Evolutionary conservation across 495 filamentous ascomycete genomes (phyloP).

Genomic region (Hypoxylon subgilvum): DNA sequence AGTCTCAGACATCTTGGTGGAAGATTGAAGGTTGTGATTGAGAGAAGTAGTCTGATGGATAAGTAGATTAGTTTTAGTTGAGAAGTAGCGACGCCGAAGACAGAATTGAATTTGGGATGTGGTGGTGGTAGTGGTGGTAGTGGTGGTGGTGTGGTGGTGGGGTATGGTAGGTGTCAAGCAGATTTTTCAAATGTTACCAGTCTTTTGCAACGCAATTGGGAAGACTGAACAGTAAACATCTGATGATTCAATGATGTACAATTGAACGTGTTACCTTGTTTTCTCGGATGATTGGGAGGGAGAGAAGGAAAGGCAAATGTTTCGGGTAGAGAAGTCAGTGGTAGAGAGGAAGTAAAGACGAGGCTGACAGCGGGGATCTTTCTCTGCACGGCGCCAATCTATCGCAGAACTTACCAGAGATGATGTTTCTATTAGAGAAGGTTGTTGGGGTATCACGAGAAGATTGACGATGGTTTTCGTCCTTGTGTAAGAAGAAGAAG

Average conservation of each 20-base stretch:
- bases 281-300: too few relatives aligned
- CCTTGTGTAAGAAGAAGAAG: conserved; percentile 7
- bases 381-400: background rate
- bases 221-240: too few relatives aligned
- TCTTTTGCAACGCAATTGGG: too few relatives aligned
- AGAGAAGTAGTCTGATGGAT: background rate
- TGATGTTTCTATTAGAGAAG: conserved; percentile 3
- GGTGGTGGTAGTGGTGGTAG: too few relatives aligned
- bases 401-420: conserved; percentile 32
- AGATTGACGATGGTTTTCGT: conserved; percentile 15
- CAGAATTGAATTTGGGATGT: too few relatives aligned
- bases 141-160: too few relatives aligned
- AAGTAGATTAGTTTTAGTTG: background rate
- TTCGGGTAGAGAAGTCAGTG: background rate
- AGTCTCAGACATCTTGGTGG: conserved; percentile 81
- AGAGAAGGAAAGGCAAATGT: background rate
- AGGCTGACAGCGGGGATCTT: conserved; percentile 33
- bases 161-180: too few relatives aligned
- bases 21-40: conserved; percentile 3
- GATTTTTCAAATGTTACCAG: too few relatives aligned
- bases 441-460: conserved; percentile 33
- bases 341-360: background rate
- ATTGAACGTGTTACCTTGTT: too few relatives aligned
- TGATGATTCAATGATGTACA: too few relatives aligned
- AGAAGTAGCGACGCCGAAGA: too few relatives aligned